phyloP scores from a whole-genome alignment of 2,329 filamentous ascomycete species.

The Fusarium aywerte region DNA sequence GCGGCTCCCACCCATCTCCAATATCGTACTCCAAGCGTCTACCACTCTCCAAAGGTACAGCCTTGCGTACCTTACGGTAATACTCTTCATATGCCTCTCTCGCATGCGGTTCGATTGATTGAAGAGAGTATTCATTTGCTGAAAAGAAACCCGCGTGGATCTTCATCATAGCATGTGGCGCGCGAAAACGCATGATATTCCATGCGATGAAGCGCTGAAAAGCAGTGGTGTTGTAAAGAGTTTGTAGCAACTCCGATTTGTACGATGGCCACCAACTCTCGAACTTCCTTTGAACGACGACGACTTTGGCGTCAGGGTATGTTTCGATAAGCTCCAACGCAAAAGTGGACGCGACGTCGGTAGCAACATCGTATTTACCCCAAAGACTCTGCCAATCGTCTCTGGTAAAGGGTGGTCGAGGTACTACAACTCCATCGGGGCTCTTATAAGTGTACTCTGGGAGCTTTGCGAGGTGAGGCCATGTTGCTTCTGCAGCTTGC shows the following conservation, averaged over 20 bases:
- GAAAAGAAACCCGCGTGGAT: conserved; percentile 10
- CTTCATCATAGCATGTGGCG: not conserved
- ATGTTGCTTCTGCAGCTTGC: conserved; percentile 21
- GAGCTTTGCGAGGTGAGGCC: conserved; percentile 2
- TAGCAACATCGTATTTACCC: conserved; percentile 16
- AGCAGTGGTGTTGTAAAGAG: not conserved
- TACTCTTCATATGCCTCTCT: not conserved
- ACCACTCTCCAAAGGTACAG: not conserved
- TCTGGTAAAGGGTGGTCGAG: not conserved
- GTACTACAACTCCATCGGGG: not conserved
- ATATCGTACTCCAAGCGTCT: conserved; percentile 6
- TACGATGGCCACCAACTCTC: conserved; percentile 18
- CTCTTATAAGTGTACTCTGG: not conserved
- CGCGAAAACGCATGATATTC: not conserved
- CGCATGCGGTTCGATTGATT: not conserved
- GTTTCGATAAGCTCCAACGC: conserved; percentile 4
- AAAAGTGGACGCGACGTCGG: conserved; percentile 6
- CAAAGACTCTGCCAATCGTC: conserved; percentile 3
- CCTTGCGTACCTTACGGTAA: conserved; percentile 1
- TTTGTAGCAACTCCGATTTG: not conserved
- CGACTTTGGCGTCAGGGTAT: conserved; percentile 16
- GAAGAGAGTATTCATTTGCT: not conserved
- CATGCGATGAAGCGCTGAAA: not conserved
- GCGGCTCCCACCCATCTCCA: conserved; percentile 9
- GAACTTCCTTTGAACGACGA: not conserved